phyloP scores from a whole-genome alignment of 257 asterid species.

The Solanum chaucha region DNA sequence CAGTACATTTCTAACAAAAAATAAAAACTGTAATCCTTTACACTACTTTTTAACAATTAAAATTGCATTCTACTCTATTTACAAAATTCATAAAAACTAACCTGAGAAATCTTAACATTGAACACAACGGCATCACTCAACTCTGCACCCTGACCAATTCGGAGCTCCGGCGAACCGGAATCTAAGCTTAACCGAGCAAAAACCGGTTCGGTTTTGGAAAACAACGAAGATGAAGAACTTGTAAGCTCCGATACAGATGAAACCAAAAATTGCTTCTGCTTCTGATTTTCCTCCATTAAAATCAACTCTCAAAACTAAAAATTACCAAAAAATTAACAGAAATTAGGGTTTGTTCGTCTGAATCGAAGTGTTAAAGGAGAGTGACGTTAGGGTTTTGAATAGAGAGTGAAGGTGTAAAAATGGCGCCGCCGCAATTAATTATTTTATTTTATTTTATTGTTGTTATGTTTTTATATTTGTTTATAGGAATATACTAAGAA shows the following conservation, averaged over 20 bases:
- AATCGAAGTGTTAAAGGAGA: background rate
- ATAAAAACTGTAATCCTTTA: background rate
- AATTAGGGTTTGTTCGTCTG: background rate
- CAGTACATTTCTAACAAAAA: background rate
- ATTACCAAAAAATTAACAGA: background rate
- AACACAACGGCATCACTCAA: conserved; percentile 33
- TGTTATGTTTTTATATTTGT: background rate
- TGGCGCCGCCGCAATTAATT: background rate
- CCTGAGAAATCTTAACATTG: conserved; percentile 56
- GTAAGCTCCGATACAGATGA: conserved; percentile 71
- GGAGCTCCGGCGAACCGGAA: conserved; percentile 34
- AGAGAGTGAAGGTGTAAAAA: background rate
- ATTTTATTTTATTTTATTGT: background rate
- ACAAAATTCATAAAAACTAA: background rate
- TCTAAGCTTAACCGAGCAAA: conserved; percentile 54
- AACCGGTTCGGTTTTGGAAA: conserved; percentile 31
- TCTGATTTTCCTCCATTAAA: conserved; percentile 31
- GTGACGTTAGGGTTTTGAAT: background rate
- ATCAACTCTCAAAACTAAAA: background rate
- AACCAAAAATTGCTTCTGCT: conserved; percentile 49
- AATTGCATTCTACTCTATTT: background rate
- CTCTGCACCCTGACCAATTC: conserved; percentile 38
- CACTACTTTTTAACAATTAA: background rate
- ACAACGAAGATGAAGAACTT: conserved; percentile 30
- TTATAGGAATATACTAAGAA: background rate